A percentile compares a stretch with the other conserved stretches of the same genome.
Conservation (phyloP, 768 basidiomycete genomes). For the Hericium rajendrae region DNA sequence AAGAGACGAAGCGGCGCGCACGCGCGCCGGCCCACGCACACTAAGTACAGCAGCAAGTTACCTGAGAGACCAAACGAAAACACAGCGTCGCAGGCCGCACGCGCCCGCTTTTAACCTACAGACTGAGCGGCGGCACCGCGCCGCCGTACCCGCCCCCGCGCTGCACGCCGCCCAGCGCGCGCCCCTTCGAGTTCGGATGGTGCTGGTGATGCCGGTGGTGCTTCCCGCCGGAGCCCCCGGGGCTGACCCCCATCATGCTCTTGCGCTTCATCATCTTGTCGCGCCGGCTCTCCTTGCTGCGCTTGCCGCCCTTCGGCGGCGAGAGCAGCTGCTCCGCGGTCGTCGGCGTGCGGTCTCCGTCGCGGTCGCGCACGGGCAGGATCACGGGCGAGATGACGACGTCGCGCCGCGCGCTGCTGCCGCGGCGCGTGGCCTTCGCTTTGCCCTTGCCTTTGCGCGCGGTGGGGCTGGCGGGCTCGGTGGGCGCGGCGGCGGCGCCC, state of each 20-base stretch:
- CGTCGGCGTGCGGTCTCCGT: conserved; percentile 50
- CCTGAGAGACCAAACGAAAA: not conserved
- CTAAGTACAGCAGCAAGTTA: not conserved
- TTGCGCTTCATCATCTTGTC: conserved; percentile 57
- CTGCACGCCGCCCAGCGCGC: conserved; percentile 47
- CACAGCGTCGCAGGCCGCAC: not conserved
- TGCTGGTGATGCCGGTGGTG: conserved; percentile 46
- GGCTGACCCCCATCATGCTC: conserved; percentile 30
- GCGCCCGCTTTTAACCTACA: conserved; percentile 1
- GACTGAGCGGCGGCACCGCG: conserved; percentile 14
- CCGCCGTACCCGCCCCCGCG: conserved; percentile 24
- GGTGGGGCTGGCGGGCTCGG: conserved; percentile 12
- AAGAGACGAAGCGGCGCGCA: not conserved
- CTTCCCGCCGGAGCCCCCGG: conserved; percentile 23
- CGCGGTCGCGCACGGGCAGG: conserved; percentile 33
- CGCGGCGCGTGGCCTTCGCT: conserved; percentile 22
- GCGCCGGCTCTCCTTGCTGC: conserved; percentile 15
- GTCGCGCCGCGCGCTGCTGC: conserved; percentile 19
- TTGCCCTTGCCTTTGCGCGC: conserved; percentile 15
- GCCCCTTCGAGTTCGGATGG: conserved; percentile 56
- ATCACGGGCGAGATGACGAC: conserved; percentile 41
- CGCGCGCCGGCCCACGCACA: not conserved
- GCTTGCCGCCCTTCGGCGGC: conserved; percentile 38
- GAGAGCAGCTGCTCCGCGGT: conserved; percentile 15
- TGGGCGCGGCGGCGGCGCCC: conserved; percentile 5